Percentiles rank a stretch among this genome's conserved stretches.
phyloP scores from a whole-genome alignment of 768 basidiomycete genomes.

The Xerocomellus dryophilus region DNA sequence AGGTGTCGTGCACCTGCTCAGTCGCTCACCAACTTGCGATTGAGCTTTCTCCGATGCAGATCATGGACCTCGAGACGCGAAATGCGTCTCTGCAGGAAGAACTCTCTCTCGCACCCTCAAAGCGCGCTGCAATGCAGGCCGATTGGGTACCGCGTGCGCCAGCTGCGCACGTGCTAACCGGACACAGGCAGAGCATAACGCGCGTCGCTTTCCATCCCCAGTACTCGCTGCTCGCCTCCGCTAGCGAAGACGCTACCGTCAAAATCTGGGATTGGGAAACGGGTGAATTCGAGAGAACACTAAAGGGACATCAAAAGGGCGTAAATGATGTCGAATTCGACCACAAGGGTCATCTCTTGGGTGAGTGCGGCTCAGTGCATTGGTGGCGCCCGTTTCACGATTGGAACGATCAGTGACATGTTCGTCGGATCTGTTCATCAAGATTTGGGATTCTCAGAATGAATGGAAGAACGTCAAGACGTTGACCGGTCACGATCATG shows the following conservation, averaged over 20 bases:
- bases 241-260: slow-evolving; percentile 84
- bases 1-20: slow-evolving; percentile 46
- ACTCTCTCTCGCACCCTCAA: slow-evolving; percentile 46
- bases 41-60: slow-evolving; percentile 44
- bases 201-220: slow-evolving; percentile 83
- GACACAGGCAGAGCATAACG: slow-evolving; percentile 75
- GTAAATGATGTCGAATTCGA: slow-evolving; percentile 88
- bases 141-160: slow-evolving; percentile 91
- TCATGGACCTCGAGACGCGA: slow-evolving; percentile 91
- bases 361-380: slow-evolving; percentile 39
- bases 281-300: slow-evolving; percentile 86
- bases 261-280: slow-evolving; percentile 98
- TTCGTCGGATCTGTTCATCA: slow-evolving; percentile 87
- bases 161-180: slow-evolving; percentile 71
- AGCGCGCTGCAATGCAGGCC: slow-evolving; percentile 57
- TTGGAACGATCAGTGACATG: slow-evolving; percentile 41
- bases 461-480: slow-evolving; percentile 90
- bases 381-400: not conserved
- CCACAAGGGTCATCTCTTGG: slow-evolving; percentile 76
- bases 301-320: slow-evolving; percentile 89
- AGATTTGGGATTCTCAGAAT: slow-evolving; percentile 87
- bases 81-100: slow-evolving; percentile 79
- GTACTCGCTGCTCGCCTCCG: slow-evolving; percentile 78
- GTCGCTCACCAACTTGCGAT: slow-evolving; percentile 4
- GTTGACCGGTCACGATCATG: slow-evolving; percentile 86